Evolutionary conservation across 2,329 filamentous ascomycete species (phyloP), one percentile per base, ranked within the genome.

Genomic region (Pseudocercospora musae): DNA sequence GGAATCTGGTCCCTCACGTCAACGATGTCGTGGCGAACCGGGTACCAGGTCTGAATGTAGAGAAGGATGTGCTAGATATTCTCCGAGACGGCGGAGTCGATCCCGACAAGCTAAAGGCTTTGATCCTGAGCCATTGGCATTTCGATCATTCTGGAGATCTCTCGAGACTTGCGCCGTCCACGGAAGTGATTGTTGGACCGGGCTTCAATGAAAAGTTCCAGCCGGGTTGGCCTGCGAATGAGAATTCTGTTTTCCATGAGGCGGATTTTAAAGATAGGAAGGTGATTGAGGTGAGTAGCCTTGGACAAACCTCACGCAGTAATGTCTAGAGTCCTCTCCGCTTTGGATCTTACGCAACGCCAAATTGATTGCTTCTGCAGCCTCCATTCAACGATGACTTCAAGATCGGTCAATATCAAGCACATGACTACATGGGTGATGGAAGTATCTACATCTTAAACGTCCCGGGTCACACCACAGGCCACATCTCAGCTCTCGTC

Each of bases 121-220:
- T 80, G 1, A 72, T 80, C 25, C 75, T 74, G 70, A 79, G 78
- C 59, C 81, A 84, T 64, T 80, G 76, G 66, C 72, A 62, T 57
- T 81, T 75, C 70, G 83, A 86, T 67, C 84, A 86, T 60, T 80
- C 78, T 8, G 84, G 84, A 0, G 79, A 85, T 59, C 75, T 78
- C 0, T 77, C 78, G 0, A 73, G 70, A 0, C 86, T 86, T 54
- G 81, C 82, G 0, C 0, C 66, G 0, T 72, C 66, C 0, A 83
- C 82, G 0, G 75, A 79, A 8, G 67, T 86, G 0, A 67, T 85
- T 31, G 82, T 85, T 3, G 84, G 84, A 0, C 79, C 83, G 0
- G 83, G 83, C 0, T 81, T 85, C 70, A 80, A 78, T 53, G 63
- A 77, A 1, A 70, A 71, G 0, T 78, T 81, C 66, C 67, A 80